A percentile compares a stretch with the other conserved stretches of the same genome.
Conservation (phyloP, 768 basidiomycete species). For the Coprinellus aureogranulatus region DNA sequence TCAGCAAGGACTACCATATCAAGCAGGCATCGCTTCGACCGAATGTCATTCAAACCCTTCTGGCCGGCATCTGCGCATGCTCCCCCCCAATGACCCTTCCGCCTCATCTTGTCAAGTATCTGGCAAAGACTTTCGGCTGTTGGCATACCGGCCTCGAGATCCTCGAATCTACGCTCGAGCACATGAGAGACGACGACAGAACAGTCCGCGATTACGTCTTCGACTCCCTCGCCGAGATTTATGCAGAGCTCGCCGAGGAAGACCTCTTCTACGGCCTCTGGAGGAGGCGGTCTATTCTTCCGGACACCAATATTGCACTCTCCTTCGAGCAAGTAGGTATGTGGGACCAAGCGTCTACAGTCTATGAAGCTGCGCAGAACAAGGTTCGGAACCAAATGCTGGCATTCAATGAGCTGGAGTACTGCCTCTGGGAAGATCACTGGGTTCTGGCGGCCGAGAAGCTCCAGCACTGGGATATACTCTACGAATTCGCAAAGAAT, state of each 20-base stretch:
- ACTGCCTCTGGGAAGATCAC: constrained; percentile 98
- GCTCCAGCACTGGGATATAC: constrained; percentile 94
- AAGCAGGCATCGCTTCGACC: constrained; percentile 86
- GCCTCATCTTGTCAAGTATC: constrained; percentile 92
- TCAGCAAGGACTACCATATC: constrained; percentile 92
- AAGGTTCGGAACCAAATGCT: constrained; percentile 78
- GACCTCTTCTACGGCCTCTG: constrained; percentile 97
- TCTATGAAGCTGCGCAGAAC: constrained; percentile 88
- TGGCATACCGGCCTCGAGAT: constrained; percentile 92
- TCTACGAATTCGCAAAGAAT: constrained; percentile 84
- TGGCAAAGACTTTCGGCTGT: constrained; percentile 93
- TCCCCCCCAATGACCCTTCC: constrained; percentile 85
- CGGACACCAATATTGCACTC: constrained; percentile 84
- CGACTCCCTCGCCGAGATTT: constrained; percentile 91
- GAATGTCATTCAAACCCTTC: constrained; percentile 88
- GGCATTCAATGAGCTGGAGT: constrained; percentile 92
- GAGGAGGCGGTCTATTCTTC: constrained; percentile 83
- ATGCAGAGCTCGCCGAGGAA: constrained; percentile 93
- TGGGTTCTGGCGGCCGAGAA: constrained; percentile 97
- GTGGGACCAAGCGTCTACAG: constrained; percentile 88
- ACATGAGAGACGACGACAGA: constrained; percentile 76
- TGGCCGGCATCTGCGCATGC: constrained; percentile 83
- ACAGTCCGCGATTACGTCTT: constrained; percentile 77
- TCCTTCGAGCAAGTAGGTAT: constrained; percentile 95
- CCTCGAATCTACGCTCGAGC: constrained; percentile 75